Evolutionary conservation across 148 eudicot genomes (phyloP), one percentile per base, ranked within the genome.

Genomic region (Rhododendron ovatum): DNA sequence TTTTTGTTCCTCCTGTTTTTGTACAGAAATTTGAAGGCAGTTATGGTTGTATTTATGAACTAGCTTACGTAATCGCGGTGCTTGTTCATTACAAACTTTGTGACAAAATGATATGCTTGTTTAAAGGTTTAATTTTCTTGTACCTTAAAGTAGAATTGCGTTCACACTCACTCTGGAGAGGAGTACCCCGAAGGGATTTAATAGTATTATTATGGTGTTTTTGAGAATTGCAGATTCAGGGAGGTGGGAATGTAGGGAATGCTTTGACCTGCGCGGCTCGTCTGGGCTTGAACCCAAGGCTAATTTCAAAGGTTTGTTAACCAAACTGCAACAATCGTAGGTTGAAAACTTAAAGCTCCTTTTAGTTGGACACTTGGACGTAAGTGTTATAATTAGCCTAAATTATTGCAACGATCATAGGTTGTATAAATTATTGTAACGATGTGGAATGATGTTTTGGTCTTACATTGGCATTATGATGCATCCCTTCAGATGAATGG

Each of bases 191-290:
- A 0, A 47, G 2, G 50, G 50, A 47, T 47, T 47, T 47, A 47
- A 47, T 7, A 47, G 50, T 9, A 9, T 47, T 47, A 47, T 47
- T 47, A 47, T 47, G 50, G 50, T 47, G 50, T 47, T 47, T 47
- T 47, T 47, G 50, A 47, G 50, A 4, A 61, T 88, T 15, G 14
- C 85, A 92, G 93, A 84, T 89, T 89, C 91, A 92, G 82, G 93
- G 93, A 84, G 93, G 93, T 75, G 93, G 93, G 71, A 92, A 92
- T 85, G 90, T 86, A 5, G 93, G 92, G 78, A 92, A 92, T 89
- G 91, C 90, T 86, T 88, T 88, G 78, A 92, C 93, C 17, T 92
- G 92, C 79, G 90, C 92, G 81, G 93, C 92, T 18, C 90, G 92
- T 76, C 81, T 92, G 83, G 93, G 93, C 17, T 47, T 92, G 80